A percentile compares a stretch with the other conserved stretches of the same genome.
Conservation (phyloP, 140 eudicot genomes). For the Ambrosia hybrid region DNA sequence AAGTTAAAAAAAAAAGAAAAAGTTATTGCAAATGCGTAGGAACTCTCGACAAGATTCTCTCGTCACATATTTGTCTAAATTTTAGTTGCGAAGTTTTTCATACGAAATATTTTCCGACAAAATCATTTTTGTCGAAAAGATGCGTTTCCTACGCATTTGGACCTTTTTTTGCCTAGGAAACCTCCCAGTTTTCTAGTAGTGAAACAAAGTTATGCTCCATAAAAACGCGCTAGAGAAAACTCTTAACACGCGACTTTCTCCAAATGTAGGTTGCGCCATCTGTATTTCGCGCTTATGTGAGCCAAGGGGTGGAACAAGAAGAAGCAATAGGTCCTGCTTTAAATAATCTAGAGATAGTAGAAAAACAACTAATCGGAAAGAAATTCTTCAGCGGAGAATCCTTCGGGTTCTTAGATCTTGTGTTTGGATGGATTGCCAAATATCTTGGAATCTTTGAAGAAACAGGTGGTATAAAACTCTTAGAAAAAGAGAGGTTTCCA, state of each 20-base stretch:
- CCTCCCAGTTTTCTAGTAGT: background rate
- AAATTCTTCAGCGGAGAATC: conserved; percentile 50
- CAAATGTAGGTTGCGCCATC: conserved; percentile 40
- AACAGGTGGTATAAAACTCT: conserved; percentile 33
- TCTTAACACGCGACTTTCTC: background rate
- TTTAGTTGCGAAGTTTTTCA: too few relatives aligned
- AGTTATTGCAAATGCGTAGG: too few relatives aligned
- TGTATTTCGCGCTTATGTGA: conserved; percentile 29
- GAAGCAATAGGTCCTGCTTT: conserved; percentile 37
- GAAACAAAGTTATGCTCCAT: background rate
- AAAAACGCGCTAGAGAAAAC: background rate
- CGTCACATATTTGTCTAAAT: too few relatives aligned
- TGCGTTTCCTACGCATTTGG: too few relatives aligned
- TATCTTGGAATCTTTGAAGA: conserved; percentile 39
- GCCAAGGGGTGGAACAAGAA: conserved; percentile 46
- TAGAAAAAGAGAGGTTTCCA: conserved; percentile 46
- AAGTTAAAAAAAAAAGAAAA: too few relatives aligned
- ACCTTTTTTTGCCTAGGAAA: too few relatives aligned
- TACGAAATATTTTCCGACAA: too few relatives aligned
- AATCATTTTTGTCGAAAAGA: too few relatives aligned
- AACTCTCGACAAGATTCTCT: too few relatives aligned
- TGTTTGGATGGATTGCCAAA: conserved; percentile 53
- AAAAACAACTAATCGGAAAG: conserved; percentile 50
- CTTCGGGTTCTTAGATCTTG: conserved; percentile 50
- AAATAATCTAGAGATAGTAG: conserved; percentile 40